Conservation (phyloP, 2,329 filamentous ascomycete species). For the Cercospora beticola region DNA sequence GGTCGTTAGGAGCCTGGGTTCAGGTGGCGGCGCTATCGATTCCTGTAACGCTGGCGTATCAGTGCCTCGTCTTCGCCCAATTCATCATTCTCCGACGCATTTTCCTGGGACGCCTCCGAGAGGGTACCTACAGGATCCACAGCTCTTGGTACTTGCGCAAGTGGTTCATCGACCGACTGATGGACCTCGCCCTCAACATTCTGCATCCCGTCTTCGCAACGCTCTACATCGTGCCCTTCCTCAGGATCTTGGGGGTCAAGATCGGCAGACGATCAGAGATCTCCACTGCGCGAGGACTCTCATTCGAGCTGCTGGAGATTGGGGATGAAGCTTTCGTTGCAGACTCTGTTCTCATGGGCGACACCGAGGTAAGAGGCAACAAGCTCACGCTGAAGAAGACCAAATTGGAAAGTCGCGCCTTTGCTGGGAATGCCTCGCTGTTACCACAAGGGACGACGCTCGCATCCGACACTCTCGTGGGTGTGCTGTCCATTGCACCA, state of each 20-base stretch:
- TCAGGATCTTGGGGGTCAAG: constrained; percentile 27
- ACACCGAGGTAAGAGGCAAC: constrained; percentile 24
- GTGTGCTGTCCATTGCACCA: constrained; percentile 29
- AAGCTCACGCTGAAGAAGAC: constrained; percentile 29
- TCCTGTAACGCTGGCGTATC: constrained; percentile 27
- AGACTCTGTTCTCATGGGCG: constrained; percentile 27
- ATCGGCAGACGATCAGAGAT: constrained; percentile 30
- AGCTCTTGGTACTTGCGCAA: constrained; percentile 27
- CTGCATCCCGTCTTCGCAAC: constrained; percentile 30
- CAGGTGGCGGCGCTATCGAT: constrained; percentile 26
- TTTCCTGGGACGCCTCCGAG: constrained; percentile 21
- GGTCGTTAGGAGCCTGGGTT: constrained; percentile 21
- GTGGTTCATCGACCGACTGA: constrained; percentile 29
- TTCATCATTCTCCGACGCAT: constrained; percentile 24
- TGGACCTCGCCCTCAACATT: constrained; percentile 30
- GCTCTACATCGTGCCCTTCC: constrained; percentile 31
- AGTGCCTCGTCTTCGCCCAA: constrained; percentile 26
- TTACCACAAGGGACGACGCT: constrained; percentile 28
- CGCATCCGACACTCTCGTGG: constrained; percentile 27
- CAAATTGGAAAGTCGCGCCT: constrained; percentile 25
- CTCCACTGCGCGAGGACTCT: constrained; percentile 27
- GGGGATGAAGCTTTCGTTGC: constrained; percentile 30
- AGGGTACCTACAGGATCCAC: constrained; percentile 27
- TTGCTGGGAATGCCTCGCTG: constrained; percentile 28
- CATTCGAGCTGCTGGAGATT: constrained; percentile 28